Conservation (phyloP, 768 basidiomycete species). For the Podaxis pistillaris region DNA sequence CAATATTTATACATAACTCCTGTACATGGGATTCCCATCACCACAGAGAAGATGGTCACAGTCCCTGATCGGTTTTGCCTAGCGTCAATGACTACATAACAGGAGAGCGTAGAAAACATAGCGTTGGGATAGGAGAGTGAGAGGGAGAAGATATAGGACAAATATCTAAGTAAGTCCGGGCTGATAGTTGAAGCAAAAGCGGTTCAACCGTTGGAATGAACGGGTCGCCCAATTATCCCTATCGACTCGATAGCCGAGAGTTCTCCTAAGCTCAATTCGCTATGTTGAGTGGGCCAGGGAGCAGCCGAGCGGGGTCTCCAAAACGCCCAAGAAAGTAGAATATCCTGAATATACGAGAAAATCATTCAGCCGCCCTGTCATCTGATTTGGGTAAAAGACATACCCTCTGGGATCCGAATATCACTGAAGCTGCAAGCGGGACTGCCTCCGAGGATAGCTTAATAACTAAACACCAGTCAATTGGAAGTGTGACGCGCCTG, state of each 20-base stretch:
- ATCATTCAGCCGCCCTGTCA: not conserved
- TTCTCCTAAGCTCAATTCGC: not conserved
- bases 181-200: not conserved
- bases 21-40: too few relatives aligned
- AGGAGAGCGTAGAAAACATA: too few relatives aligned
- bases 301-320: not conserved
- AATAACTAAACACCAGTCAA: not conserved
- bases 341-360: slow-evolving; percentile 1
- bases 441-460: not conserved
- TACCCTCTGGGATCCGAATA: slow-evolving; percentile 11
- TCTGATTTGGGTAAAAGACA: not conserved
- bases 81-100: too few relatives aligned
- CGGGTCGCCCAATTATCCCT: not conserved
- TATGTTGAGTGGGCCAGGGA: not conserved
- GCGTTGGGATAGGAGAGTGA: too few relatives aligned
- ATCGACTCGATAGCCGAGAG: not conserved
- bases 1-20: too few relatives aligned
- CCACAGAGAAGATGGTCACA: too few relatives aligned
- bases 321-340: slow-evolving; percentile 3
- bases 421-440: not conserved
- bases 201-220: not conserved
- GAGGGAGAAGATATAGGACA: too few relatives aligned
- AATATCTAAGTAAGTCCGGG: not conserved
- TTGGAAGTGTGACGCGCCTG: not conserved
- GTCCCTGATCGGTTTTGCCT: too few relatives aligned